Evolutionary conservation across 768 basidiomycete genomes (phyloP).

Genomic region (Tylopilus sp.): DNA sequence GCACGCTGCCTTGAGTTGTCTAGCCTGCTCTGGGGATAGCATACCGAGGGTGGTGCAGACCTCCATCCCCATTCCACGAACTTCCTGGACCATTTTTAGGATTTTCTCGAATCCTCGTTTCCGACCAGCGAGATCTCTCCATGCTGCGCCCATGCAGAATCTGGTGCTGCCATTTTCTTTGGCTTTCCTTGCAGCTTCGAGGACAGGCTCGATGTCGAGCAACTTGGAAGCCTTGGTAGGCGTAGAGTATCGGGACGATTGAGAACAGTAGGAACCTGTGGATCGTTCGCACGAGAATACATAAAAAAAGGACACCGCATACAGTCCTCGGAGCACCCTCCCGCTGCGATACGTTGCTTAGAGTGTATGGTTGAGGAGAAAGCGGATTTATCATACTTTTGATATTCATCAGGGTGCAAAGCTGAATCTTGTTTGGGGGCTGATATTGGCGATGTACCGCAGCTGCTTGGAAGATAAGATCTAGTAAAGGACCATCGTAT

Average conservation of each 20-base stretch:
- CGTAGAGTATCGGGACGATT: constrained; percentile 91
- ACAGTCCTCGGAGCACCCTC: constrained; percentile 97
- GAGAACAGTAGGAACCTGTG: constrained; percentile 93
- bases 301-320: constrained; percentile 26
- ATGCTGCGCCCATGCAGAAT: constrained; percentile 99
- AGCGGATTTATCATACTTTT: constrained; percentile 64
- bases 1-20: constrained; percentile 88
- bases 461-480: constrained; percentile 85
- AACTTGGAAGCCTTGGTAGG: constrained; percentile 85
- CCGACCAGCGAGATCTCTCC: constrained; percentile 90
- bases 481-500: constrained; percentile 82
- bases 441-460: constrained; percentile 82
- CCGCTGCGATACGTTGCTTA: constrained; percentile 49
- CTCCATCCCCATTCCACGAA: constrained; percentile 97
- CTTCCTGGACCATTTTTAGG: constrained; percentile 84
- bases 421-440: constrained; percentile 86
- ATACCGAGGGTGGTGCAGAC: constrained; percentile 99
- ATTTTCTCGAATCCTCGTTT: constrained; percentile 94
- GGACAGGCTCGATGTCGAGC: constrained; percentile 86
- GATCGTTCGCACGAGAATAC: not conserved
- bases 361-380: constrained; percentile 16
- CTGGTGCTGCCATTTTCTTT: constrained; percentile 96
- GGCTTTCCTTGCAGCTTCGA: constrained; percentile 89
- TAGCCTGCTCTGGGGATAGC: constrained; percentile 91
- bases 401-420: constrained; percentile 98